Percentiles rank a stretch among this genome's conserved stretches.
These are phyloP conservation scores for Marvania coccoides DNA, from an alignment of 139 green algal genomes.

Conservation along the genomic window DNA sequence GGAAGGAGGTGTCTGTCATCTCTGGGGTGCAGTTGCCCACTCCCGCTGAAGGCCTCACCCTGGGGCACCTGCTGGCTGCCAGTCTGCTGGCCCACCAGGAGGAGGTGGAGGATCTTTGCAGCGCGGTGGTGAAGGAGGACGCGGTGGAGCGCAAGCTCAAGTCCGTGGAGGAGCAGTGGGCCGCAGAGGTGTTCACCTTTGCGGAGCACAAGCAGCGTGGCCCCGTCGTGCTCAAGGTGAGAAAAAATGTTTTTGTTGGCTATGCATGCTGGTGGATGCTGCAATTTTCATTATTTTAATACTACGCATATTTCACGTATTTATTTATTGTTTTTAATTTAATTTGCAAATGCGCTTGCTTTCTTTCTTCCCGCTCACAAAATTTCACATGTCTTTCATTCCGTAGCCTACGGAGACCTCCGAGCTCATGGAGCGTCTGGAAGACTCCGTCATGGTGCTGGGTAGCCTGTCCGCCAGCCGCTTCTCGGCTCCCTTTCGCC, in stretches of 20 bases:
- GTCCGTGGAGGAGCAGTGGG: conserved; percentile 38
- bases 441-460: conserved; percentile 92
- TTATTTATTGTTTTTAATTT: too few relatives aligned
- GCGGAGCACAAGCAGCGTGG: conserved; percentile 86
- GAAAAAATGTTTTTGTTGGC: not conserved
- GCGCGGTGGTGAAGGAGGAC: conserved; percentile 83
- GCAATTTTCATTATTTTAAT: too few relatives aligned
- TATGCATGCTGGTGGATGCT: too few relatives aligned
- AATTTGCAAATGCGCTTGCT: too few relatives aligned
- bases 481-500: conserved; percentile 75
- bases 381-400: not conserved
- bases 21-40: conserved; percentile 70
- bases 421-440: conserved; percentile 91
- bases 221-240: conserved; percentile 76
- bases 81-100: conserved; percentile 65
- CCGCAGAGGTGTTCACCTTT: conserved; percentile 52
- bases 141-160: conserved; percentile 82
- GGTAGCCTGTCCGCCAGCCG: conserved; percentile 87
- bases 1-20: conserved; percentile 71
- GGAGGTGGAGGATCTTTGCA: conserved; percentile 82
- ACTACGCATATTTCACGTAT: too few relatives aligned
- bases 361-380: too few relatives aligned
- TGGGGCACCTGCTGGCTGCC: conserved; percentile 81
- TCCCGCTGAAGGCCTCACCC: conserved; percentile 82
- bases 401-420: conserved; percentile 62